Base-by-base conservation (phyloP, 441 rosid genomes). In the Raphanus hybrid region DNA sequence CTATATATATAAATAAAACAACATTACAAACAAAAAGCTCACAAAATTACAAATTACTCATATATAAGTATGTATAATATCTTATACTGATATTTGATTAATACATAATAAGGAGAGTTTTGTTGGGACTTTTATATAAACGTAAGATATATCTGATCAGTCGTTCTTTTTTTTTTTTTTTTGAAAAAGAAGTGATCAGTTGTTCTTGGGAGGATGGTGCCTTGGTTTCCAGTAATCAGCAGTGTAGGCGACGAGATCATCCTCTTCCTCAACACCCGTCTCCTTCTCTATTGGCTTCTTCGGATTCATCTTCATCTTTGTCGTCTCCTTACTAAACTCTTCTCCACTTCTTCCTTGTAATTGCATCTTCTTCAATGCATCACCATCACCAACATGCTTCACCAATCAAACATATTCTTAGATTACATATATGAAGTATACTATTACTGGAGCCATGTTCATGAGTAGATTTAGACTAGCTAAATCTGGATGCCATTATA, bases 131-230 rank as follows among this genome's bases (percentile, higher is more conserved):
- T 2, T 27, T 15, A 52, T 15, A 41, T 61, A 65, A 55, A 9
- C 10, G 34, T 34, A 54, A 32, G 16, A 27, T 27, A 27, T 39
- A 34, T 58, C 12, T 27, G 34, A 4, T 88, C 54, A 90, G 76
- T 91, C 90, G 69, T 91, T 88, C 85, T 88, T 90, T 23, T 23
- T 23, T 23, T 23, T 16, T 16, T 23, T 23, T 23, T 23, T 23
- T 23, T 23, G 26, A 23, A 23, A 23, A 23, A 23, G 26, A 23
- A 23, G 26, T 23, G 26, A 23, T 23, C 54, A 90, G 76, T 91
- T 91, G 69, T 91, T 88, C 85, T 88, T 90, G 32, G 97, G 97
- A 50, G 97, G 97, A 74, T 90, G 97, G 76, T 86, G 97, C 80
- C 92, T 88, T 26, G 94, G 90, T 39, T 82, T 57, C 86, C 82